A percentile compares a stretch with the other conserved stretches of the same genome.
Evolutionary conservation across 1,284 basidiomycete genomes (phyloP).

Genomic region (Salmacisia buchloeana): DNA sequence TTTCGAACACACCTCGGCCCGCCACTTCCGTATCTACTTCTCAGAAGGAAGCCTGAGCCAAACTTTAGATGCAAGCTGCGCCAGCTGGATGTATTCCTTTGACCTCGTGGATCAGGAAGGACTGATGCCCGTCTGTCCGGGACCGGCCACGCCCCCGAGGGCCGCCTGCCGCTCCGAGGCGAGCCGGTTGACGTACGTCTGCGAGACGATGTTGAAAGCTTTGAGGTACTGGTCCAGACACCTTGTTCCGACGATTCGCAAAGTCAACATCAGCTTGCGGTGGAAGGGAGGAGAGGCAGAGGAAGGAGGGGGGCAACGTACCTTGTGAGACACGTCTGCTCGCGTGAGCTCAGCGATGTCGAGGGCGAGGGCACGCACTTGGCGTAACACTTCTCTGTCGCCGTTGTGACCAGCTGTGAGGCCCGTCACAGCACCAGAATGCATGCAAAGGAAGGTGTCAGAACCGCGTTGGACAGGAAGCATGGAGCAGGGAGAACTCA

Average conservation of each 20-base stretch:
- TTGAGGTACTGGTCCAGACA: slow-evolving; percentile 7
- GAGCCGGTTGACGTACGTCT: slow-evolving; percentile 37
- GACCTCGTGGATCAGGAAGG: background rate
- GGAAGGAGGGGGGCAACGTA: background rate
- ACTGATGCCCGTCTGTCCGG: no score
- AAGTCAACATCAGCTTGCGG: background rate
- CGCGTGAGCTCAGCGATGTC: slow-evolving; percentile 36
- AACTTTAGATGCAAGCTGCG: background rate
- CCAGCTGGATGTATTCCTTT: background rate
- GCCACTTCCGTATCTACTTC: background rate
- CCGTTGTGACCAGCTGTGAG: slow-evolving; percentile 43
- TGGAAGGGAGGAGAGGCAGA: background rate
- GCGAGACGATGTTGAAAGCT: slow-evolving; percentile 40
- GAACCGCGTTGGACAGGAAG: no score
- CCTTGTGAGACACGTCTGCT: slow-evolving; percentile 35
- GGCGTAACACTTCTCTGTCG: slow-evolving; percentile 47
- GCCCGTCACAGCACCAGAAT: no score
- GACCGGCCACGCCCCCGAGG: no score
- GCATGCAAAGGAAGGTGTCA: no score
- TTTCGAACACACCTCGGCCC: background rate
- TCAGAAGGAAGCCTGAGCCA: no score
- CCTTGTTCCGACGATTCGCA: background rate
- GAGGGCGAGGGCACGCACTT: slow-evolving; percentile 43
- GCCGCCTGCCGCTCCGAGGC: slow-evolving; percentile 24
- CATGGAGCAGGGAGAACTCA: background rate